These are phyloP conservation scores for Hortaea sp. DNA, from an alignment of 2,329 filamentous ascomycete species.

Conservation along the genomic window DNA sequence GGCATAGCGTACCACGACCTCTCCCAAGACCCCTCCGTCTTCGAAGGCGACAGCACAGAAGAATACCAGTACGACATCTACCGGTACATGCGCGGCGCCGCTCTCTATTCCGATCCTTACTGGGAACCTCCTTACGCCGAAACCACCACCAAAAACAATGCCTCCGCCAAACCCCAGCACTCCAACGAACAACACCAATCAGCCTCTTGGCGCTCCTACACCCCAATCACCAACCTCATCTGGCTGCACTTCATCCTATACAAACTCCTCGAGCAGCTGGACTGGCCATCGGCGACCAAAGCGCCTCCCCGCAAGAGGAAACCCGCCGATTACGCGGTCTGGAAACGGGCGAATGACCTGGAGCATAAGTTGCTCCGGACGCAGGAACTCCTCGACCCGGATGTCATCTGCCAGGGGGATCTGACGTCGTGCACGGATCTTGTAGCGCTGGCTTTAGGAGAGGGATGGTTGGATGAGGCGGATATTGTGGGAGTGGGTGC, in stretches of 20 bases:
- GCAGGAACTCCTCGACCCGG: conserved; percentile 29
- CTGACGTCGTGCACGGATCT: conserved; percentile 20
- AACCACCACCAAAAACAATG: neutral
- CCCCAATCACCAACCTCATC: conserved; percentile 51
- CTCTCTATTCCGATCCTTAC: conserved; percentile 32
- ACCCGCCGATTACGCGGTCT: conserved; percentile 9
- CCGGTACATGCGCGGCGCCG: conserved; percentile 39
- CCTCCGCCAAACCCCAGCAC: conserved; percentile 2
- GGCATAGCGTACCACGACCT: conserved; percentile 36
- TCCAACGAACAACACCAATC: neutral
- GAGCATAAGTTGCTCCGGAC: conserved; percentile 28
- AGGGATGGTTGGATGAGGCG: conserved; percentile 25
- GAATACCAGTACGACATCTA: conserved; percentile 50
- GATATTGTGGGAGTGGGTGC: conserved; percentile 24
- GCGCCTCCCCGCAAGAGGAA: conserved; percentile 12
- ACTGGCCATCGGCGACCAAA: conserved; percentile 18
- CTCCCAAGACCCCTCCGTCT: conserved; percentile 33
- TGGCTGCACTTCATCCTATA: conserved; percentile 54
- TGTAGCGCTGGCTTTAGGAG: conserved; percentile 22
- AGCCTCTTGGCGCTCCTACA: conserved; percentile 41
- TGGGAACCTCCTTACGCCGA: neutral
- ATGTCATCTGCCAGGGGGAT: conserved; percentile 10
- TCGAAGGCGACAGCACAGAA: conserved; percentile 35
- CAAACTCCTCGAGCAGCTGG: conserved; percentile 40
- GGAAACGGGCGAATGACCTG: conserved; percentile 29